phyloP scores from a whole-genome alignment of 2,329 filamentous ascomycete species.

The Thelonectria discophora region DNA sequence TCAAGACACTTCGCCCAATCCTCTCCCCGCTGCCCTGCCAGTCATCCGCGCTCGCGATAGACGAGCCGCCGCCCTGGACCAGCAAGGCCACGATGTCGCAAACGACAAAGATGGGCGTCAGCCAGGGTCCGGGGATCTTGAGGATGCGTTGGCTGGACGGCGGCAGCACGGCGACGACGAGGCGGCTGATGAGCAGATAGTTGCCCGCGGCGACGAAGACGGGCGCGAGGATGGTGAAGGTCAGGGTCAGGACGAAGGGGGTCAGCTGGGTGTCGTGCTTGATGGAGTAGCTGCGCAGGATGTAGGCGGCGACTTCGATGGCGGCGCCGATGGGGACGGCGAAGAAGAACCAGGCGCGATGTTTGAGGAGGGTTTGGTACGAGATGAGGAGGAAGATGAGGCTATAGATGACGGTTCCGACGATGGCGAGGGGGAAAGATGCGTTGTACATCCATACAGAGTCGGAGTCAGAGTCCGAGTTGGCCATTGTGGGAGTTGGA shows the following conservation, averaged over 20 bases:
- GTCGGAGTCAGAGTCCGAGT: constrained; percentile 33
- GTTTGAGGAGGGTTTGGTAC: constrained; percentile 53
- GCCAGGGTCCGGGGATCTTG: constrained; percentile 47
- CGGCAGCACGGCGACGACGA: constrained; percentile 52
- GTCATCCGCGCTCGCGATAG: constrained; percentile 52
- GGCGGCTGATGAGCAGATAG: constrained; percentile 60
- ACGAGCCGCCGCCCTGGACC: constrained; percentile 55
- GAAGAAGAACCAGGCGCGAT: constrained; percentile 55
- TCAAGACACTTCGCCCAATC: constrained; percentile 52
- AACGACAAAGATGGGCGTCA: constrained; percentile 57
- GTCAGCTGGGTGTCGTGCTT: constrained; percentile 47
- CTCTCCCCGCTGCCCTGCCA: constrained; percentile 53
- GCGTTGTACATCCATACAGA: constrained; percentile 56
- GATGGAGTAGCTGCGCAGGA: constrained; percentile 49
- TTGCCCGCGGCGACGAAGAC: constrained; percentile 60
- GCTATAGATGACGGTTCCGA: constrained; percentile 53
- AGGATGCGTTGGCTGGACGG: constrained; percentile 46
- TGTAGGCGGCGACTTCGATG: constrained; percentile 55
- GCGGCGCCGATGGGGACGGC: constrained; percentile 52
- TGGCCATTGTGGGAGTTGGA: constrained; percentile 33
- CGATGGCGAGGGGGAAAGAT: constrained; percentile 53
- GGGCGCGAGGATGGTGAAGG: constrained; percentile 58
- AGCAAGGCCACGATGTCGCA: constrained; percentile 56
- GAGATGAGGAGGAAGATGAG: constrained; percentile 49
- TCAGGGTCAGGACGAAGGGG: constrained; percentile 51